A percentile compares a stretch with the other conserved stretches of the same genome.
Evolutionary conservation across 2,329 filamentous ascomycete species (phyloP).

Genomic region (Aspergillus sclerotialis): DNA sequence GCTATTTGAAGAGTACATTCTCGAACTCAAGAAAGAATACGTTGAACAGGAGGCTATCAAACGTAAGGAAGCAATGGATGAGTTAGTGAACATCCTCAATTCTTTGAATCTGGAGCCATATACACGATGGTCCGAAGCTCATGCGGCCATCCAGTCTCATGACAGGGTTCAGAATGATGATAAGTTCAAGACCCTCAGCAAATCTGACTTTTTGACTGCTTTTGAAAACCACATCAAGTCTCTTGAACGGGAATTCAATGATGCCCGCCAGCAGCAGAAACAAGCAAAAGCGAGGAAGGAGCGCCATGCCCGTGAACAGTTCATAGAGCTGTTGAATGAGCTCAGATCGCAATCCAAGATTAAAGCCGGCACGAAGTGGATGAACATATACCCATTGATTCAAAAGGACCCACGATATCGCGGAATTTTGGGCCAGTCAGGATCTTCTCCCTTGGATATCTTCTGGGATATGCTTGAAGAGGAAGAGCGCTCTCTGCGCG

Average conservation of each 20-base stretch:
- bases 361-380: constrained; percentile 87
- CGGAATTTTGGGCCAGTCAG: constrained; percentile 73
- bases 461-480: constrained; percentile 97
- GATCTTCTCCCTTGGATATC: constrained; percentile 79
- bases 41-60: constrained; percentile 65
- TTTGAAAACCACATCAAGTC: constrained; percentile 95
- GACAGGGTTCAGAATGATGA: constrained; percentile 71
- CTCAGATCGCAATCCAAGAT: constrained; percentile 71
- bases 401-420: constrained; percentile 75
- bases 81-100: constrained; percentile 70
- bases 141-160: constrained; percentile 70
- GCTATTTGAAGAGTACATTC: constrained; percentile 88
- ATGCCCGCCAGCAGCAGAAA: constrained; percentile 81
- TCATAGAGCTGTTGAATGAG: constrained; percentile 66
- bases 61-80: constrained; percentile 76
- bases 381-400: constrained; percentile 66
- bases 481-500: constrained; percentile 79
- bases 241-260: constrained; percentile 85
- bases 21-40: constrained; percentile 74
- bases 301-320: constrained; percentile 78
- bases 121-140: constrained; percentile 88
- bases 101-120: constrained; percentile 83
- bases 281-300: constrained; percentile 71
- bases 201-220: constrained; percentile 81
- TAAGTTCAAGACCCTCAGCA: constrained; percentile 78